Evolutionary conservation across 2,329 filamentous ascomycete genomes (phyloP).

Genomic region (Hymenotorrendiella dingleyae): DNA sequence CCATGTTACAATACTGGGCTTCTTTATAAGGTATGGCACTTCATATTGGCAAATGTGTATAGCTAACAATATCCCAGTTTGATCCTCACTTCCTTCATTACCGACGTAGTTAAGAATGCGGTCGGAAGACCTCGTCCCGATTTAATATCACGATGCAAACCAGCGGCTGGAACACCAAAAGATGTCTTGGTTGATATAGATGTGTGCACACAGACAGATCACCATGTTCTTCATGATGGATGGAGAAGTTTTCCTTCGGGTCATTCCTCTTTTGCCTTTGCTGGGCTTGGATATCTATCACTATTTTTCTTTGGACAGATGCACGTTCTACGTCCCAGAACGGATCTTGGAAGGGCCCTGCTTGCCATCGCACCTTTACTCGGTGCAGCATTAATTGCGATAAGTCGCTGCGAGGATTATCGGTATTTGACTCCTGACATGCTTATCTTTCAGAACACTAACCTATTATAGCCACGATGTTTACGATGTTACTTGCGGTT

Average conservation of each 20-base stretch:
- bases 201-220: slow-evolving; percentile 66
- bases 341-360: slow-evolving; percentile 49
- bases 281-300: slow-evolving; percentile 68
- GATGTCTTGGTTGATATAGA: slow-evolving; percentile 54
- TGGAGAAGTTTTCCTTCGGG: slow-evolving; percentile 81
- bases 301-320: slow-evolving; percentile 65
- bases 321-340: slow-evolving; percentile 42
- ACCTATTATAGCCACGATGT: slow-evolving; percentile 49
- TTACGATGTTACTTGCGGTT: slow-evolving; percentile 60
- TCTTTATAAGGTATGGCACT: slow-evolving; percentile 53
- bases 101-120: slow-evolving; percentile 81
- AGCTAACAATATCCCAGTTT: slow-evolving; percentile 35
- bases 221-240: slow-evolving; percentile 70
- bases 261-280: slow-evolving; percentile 74
- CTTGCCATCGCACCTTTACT: slow-evolving; percentile 53
- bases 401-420: slow-evolving; percentile 65
- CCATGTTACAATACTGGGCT: slow-evolving; percentile 78
- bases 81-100: slow-evolving; percentile 73
- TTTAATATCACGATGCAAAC: slow-evolving; percentile 80
- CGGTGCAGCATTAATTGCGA: slow-evolving; percentile 61
- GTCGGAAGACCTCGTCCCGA: slow-evolving; percentile 72
- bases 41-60: neutral
- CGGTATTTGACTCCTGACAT: slow-evolving; percentile 29
- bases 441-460: neutral
- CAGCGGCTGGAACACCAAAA: slow-evolving; percentile 43